Conservation (phyloP, 108 stramenopile genomes). For the Seminavis robusta region DNA sequence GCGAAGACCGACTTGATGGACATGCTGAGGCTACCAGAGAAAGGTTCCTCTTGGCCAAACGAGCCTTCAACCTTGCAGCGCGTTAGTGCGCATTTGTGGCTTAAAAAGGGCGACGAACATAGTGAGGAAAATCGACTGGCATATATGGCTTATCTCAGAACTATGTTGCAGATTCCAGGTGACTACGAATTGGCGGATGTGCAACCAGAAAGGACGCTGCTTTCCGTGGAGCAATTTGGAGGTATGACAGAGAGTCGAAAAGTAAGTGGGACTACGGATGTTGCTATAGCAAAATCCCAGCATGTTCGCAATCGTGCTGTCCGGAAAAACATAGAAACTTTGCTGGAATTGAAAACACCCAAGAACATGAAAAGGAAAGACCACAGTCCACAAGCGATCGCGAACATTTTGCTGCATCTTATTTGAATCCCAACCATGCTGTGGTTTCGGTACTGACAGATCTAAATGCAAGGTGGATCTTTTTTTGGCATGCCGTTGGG, state of each 20-base stretch:
- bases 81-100: neutral
- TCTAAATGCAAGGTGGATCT: too few relatives aligned
- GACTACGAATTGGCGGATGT: constrained; percentile 5
- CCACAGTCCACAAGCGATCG: constrained; percentile 3
- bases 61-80: neutral
- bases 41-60: constrained; percentile 1
- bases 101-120: constrained; percentile 6
- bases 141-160: constrained; percentile 5
- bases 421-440: too few relatives aligned
- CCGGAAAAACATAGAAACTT: neutral
- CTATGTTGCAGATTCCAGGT: neutral
- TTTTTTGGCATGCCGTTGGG: constrained; percentile 2
- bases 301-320: neutral
- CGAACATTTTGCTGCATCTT: constrained; percentile 11
- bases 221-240: neutral
- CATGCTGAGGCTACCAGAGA: neutral
- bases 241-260: neutral
- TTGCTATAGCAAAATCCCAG: neutral
- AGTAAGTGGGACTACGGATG: constrained; percentile 8
- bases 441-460: too few relatives aligned
- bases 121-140: neutral
- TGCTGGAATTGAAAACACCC: constrained; percentile 7
- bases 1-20: neutral
- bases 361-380: neutral
- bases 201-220: neutral